These are phyloP conservation scores for Vicia faba DNA, from an alignment of 306 rosid genomes.

Conservation along the genomic window DNA sequence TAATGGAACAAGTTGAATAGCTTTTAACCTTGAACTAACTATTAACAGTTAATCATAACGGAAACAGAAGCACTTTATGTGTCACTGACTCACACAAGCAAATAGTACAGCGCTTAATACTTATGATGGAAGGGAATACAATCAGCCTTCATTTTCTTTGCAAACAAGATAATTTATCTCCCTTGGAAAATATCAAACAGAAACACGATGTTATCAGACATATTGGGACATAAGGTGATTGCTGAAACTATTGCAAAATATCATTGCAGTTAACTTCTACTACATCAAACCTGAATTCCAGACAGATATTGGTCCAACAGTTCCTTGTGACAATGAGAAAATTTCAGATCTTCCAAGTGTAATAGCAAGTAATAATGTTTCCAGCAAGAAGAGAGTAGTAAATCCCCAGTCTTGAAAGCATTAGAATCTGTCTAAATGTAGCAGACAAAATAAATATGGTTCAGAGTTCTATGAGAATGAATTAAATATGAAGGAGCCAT, in stretches of 20 bases:
- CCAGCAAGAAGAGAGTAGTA: constrained; percentile 94
- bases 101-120: not conserved
- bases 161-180: constrained; percentile 22
- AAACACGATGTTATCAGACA: constrained; percentile 20
- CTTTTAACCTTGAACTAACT: constrained; percentile 9
- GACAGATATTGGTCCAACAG: constrained; percentile 82
- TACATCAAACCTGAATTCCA: constrained; percentile 75
- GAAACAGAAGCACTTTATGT: constrained; percentile 8
- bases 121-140: constrained; percentile 1
- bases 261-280: constrained; percentile 24
- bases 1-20: not conserved
- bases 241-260: constrained; percentile 27
- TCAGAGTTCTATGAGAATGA: constrained; percentile 34
- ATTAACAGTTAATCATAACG: not conserved
- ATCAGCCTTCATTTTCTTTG: constrained; percentile 17
- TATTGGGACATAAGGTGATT: constrained; percentile 9
- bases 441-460: constrained; percentile 42
- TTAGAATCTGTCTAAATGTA: constrained; percentile 60
- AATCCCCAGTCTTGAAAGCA: constrained; percentile 62
- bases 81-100: not conserved
- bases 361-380: constrained; percentile 82
- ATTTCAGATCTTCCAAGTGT: constrained; percentile 71
- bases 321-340: constrained; percentile 62
- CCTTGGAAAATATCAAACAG: constrained; percentile 19
- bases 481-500: constrained; percentile 29